These are phyloP conservation scores for Triticum timopheevii DNA, from an alignment of 176 grass and related monocot species.

Conservation along the genomic window DNA sequence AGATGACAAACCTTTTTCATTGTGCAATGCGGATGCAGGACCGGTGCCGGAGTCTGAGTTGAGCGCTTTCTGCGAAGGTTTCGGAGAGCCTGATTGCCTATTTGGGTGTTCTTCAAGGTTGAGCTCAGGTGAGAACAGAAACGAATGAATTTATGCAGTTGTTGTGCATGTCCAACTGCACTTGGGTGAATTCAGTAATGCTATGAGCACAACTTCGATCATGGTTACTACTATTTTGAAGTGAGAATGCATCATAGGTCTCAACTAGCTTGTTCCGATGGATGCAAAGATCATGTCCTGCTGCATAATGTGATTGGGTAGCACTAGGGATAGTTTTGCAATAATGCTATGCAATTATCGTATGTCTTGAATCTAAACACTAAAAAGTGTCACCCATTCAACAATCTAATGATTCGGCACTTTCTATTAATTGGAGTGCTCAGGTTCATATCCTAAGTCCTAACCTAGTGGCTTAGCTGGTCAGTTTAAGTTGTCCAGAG, in stretches of 20 bases:
- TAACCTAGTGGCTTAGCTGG: too few relatives aligned
- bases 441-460: too few relatives aligned
- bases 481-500: too few relatives aligned
- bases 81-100: not conserved
- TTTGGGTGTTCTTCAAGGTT: not conserved
- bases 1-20: not conserved
- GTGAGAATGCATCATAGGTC: not conserved
- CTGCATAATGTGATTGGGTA: not conserved
- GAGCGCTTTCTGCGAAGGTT: not conserved
- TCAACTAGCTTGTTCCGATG: not conserved
- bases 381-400: too few relatives aligned
- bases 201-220: not conserved
- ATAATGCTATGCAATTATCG: not conserved
- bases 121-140: not conserved
- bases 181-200: not conserved
- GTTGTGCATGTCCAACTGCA: not conserved
- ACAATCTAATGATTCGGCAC: too few relatives aligned
- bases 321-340: not conserved
- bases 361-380: not conserved
- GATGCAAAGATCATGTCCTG: not conserved
- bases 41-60: not conserved
- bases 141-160: not conserved
- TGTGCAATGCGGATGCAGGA: slow-evolving; percentile 6
- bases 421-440: too few relatives aligned
- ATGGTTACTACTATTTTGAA: not conserved